Evolutionary conservation across 1,284 basidiomycete genomes (phyloP).

Genomic region (Sanghuangporus sanghuang): DNA sequence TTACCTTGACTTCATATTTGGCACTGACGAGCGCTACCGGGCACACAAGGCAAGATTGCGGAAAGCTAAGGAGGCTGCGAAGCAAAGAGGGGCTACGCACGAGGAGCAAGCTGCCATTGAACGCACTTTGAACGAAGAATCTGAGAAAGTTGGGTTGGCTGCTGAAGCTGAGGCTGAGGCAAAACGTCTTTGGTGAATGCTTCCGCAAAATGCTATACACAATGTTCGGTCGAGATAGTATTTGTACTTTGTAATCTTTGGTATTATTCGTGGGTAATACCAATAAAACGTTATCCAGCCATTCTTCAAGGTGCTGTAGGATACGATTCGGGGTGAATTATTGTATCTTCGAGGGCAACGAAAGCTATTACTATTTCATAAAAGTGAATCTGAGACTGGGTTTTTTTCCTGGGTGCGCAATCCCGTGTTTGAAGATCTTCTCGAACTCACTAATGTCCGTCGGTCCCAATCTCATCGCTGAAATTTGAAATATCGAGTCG

Average conservation of each 20-base stretch:
- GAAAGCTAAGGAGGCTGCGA: slow-evolving; percentile 44
- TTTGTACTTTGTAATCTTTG: not conserved
- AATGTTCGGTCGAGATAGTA: not conserved
- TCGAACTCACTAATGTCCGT: too few relatives aligned
- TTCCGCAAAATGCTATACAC: not conserved
- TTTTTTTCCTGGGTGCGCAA: too few relatives aligned
- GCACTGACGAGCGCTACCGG: slow-evolving; percentile 83
- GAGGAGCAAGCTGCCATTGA: slow-evolving; percentile 53
- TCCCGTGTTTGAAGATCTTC: too few relatives aligned
- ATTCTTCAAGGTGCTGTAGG: not conserved
- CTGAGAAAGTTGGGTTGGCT: slow-evolving; percentile 65
- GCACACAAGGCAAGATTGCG: slow-evolving; percentile 64
- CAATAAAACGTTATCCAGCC: not conserved
- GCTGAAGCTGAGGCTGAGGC: slow-evolving; percentile 62
- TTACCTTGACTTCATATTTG: slow-evolving; percentile 85
- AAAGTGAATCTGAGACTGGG: too few relatives aligned
- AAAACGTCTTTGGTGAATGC: slow-evolving; percentile 8
- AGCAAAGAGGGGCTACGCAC: slow-evolving; percentile 40
- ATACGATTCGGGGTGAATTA: too few relatives aligned
- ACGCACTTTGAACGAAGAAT: slow-evolving; percentile 52
- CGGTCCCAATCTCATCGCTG: too few relatives aligned
- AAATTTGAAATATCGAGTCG: not conserved
- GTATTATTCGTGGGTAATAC: not conserved
- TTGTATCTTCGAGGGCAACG: too few relatives aligned
- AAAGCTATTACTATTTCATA: too few relatives aligned